Evolutionary conservation across 2,329 filamentous ascomycete genomes (phyloP).

Genomic region (Leptographium wingfieldii): DNA sequence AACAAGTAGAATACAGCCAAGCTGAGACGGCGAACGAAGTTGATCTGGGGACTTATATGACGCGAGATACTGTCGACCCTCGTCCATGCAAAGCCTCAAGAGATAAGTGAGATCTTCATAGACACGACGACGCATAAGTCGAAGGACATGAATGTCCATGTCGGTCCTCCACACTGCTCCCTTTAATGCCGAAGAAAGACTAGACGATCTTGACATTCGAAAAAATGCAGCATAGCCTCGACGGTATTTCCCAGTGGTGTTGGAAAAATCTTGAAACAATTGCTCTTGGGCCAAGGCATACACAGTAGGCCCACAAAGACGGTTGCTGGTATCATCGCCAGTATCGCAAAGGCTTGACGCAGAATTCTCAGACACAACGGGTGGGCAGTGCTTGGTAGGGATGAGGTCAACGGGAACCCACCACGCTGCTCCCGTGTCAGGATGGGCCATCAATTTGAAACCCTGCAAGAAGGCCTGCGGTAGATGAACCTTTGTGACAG

Average conservation of each 20-base stretch:
- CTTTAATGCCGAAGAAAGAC: not conserved
- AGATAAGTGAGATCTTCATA: constrained; percentile 32
- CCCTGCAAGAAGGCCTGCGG: constrained; percentile 46
- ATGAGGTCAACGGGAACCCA: constrained; percentile 32
- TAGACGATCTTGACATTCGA: not conserved
- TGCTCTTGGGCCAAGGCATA: constrained; percentile 22
- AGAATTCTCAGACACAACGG: not conserved
- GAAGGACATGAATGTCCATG: constrained; percentile 41
- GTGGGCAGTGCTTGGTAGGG: constrained; percentile 1
- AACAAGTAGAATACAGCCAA: constrained; percentile 6
- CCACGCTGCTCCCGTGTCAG: constrained; percentile 39
- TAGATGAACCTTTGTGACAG: constrained; percentile 8
- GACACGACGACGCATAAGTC: constrained; percentile 34
- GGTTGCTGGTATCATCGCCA: not conserved
- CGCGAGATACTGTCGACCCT: constrained; percentile 26
- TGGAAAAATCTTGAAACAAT: constrained; percentile 17
- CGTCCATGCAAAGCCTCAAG: constrained; percentile 16
- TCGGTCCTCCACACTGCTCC: constrained; percentile 34
- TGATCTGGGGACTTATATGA: constrained; percentile 18
- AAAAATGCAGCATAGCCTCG: constrained; percentile 5
- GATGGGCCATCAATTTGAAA: constrained; percentile 44
- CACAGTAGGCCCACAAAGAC: constrained; percentile 1
- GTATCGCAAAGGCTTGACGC: not conserved
- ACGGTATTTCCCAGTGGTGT: constrained; percentile 9
- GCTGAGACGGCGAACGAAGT: not conserved